Conservation (phyloP, 805 yeast species). For the Candida alai region DNA sequence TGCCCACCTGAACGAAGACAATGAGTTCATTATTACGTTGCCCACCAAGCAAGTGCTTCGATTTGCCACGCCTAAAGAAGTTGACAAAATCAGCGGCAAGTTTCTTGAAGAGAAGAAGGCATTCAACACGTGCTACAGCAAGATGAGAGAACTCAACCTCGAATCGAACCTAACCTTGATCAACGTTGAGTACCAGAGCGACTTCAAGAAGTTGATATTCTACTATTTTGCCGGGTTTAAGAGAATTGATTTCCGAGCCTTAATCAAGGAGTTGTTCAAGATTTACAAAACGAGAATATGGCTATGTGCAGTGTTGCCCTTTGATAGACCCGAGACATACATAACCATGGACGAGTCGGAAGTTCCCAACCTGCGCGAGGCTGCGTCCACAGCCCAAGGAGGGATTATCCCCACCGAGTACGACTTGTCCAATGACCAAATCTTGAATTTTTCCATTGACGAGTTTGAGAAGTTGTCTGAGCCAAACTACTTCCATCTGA, state of each 20-base stretch:
- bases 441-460: constrained; percentile 40
- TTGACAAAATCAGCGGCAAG: constrained; percentile 56
- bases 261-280: constrained; percentile 43
- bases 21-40: constrained; percentile 56
- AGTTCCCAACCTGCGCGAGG: neutral
- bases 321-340: constrained; percentile 33
- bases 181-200: constrained; percentile 44
- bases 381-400: neutral
- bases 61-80: constrained; percentile 72
- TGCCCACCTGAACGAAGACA: constrained; percentile 48
- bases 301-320: constrained; percentile 45
- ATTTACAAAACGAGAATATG: constrained; percentile 45
- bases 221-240: constrained; percentile 45
- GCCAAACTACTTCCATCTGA: constrained; percentile 51
- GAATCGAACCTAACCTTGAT: constrained; percentile 39
- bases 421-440: constrained; percentile 35
- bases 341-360: constrained; percentile 12
- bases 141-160: constrained; percentile 46
- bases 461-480: constrained; percentile 37
- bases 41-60: constrained; percentile 77
- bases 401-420: constrained; percentile 34
- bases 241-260: constrained; percentile 40
- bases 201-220: constrained; percentile 43
- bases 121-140: constrained; percentile 54
- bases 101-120: constrained; percentile 72